phyloP scores from a whole-genome alignment of 208 protist genomes.

The Trypanosomatidae sp. region DNA sequence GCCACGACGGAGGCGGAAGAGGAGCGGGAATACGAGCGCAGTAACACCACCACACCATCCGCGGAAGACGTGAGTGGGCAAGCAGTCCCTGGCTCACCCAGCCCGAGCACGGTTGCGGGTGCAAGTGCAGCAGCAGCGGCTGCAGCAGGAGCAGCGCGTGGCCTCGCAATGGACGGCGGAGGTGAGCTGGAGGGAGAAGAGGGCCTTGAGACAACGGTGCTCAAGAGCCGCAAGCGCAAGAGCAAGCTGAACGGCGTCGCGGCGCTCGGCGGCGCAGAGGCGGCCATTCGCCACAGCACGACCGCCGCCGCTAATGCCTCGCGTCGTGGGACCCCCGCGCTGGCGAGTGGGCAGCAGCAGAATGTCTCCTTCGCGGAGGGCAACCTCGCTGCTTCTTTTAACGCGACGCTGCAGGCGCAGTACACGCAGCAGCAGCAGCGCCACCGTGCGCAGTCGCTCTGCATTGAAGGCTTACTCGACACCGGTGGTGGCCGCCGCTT shows the following conservation, averaged over 20 bases:
- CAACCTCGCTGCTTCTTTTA: no score
- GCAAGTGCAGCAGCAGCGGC: no score
- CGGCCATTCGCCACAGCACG: neutral
- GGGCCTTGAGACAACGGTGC: neutral
- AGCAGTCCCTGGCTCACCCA: no score
- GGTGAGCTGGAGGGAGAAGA: neutral
- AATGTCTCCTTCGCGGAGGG: no score
- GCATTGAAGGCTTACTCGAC: conserved; percentile 32
- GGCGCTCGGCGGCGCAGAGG: conserved; percentile 13
- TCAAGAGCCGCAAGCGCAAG: neutral
- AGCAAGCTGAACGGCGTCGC: neutral
- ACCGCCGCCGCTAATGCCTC: neutral
- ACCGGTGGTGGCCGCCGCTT: conserved; percentile 27
- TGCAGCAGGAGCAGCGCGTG: no score
- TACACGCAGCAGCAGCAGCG: conserved; percentile 1
- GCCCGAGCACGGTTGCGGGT: no score
- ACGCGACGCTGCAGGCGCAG: no score
- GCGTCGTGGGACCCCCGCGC: no score
- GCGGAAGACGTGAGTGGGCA: no score
- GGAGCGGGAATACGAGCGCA: neutral
- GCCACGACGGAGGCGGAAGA: neutral
- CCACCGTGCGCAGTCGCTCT: neutral
- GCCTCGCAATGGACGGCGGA: no score
- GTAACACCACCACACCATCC: neutral
- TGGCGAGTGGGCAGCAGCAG: no score